Conservation (phyloP, 2,329 filamentous ascomycete genomes). For the Botryotinia convoluta region DNA sequence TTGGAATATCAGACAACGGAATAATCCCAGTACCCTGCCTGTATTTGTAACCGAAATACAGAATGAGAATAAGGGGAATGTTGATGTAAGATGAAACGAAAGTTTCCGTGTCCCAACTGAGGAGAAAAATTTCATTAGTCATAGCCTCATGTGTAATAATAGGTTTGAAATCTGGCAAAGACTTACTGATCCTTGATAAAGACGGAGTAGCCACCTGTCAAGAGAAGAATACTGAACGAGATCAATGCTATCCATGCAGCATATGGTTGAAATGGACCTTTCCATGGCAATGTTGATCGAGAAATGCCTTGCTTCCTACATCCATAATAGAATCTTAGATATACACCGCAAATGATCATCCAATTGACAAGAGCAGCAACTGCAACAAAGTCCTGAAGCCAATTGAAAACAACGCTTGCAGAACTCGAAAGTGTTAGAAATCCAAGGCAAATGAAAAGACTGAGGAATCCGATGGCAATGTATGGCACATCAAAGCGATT, state of each 20-base stretch:
- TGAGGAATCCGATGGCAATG: constrained; percentile 53
- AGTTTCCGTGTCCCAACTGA: constrained; percentile 49
- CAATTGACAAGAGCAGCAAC: constrained; percentile 63
- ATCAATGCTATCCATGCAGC: constrained; percentile 59
- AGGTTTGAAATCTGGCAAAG: rapidly evolving
- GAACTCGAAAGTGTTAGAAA: constrained; percentile 64
- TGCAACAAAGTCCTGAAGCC: constrained; percentile 60
- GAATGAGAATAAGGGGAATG: constrained; percentile 42
- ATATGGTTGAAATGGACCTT: constrained; percentile 46
- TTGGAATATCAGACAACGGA: constrained; percentile 40
- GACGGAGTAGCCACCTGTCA: constrained; percentile 67
- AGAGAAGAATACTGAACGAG: constrained; percentile 61
- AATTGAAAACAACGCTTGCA: constrained; percentile 61
- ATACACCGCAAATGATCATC: constrained; percentile 57
- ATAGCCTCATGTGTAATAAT: too few relatives aligned
- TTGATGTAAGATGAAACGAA: constrained; percentile 62
- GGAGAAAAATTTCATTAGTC: not conserved
- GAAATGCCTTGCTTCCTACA: constrained; percentile 56
- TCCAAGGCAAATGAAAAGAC: constrained; percentile 58
- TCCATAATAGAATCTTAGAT: constrained; percentile 55
- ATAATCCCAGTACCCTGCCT: constrained; percentile 50
- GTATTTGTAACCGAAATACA: constrained; percentile 53
- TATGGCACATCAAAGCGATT: constrained; percentile 57
- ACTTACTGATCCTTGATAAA: constrained; percentile 53
- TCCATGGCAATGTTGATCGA: constrained; percentile 53